These are phyloP conservation scores for Annulohypoxylon maeteangense DNA, from an alignment of 495 filamentous ascomycete genomes.

Conservation along the genomic window DNA sequence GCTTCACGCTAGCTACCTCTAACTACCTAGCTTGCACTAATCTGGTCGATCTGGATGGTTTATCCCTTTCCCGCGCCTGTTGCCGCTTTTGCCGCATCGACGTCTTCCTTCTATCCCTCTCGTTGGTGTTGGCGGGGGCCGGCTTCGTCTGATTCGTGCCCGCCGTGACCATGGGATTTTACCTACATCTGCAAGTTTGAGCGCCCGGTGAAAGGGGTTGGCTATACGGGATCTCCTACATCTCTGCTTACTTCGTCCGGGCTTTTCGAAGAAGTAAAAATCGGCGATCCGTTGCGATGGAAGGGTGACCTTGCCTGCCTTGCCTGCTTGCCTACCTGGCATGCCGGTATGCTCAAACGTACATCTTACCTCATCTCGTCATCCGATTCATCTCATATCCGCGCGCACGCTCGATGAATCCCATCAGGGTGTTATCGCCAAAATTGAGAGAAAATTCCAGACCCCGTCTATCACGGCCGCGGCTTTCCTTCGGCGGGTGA, in stretches of 20 bases:
- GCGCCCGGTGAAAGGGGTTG: slow-evolving; percentile 7
- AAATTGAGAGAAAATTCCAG: slow-evolving; percentile 9
- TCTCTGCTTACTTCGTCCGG: slow-evolving; percentile 12
- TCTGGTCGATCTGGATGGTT: slow-evolving; percentile 1
- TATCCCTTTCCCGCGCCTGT: slow-evolving; percentile 29
- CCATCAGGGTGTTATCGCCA: slow-evolving; percentile 6
- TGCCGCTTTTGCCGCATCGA: slow-evolving; percentile 40
- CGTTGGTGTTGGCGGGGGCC: slow-evolving; percentile 9
- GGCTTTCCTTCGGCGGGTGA: slow-evolving; percentile 26
- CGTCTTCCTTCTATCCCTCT: not conserved
- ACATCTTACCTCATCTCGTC: slow-evolving; percentile 16
- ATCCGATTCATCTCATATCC: slow-evolving; percentile 1
- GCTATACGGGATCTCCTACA: slow-evolving; percentile 3
- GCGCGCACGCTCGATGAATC: slow-evolving; percentile 8
- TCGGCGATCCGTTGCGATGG: slow-evolving; percentile 26
- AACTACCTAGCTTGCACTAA: not conserved
- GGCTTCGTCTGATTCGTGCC: slow-evolving; percentile 38
- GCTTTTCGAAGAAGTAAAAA: slow-evolving; percentile 24
- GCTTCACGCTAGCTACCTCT: slow-evolving; percentile 2
- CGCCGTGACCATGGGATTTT: slow-evolving; percentile 40
- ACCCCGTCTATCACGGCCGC: slow-evolving; percentile 22
- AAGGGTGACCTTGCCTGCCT: slow-evolving; percentile 14
- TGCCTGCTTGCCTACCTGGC: slow-evolving; percentile 1
- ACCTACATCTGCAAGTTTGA: slow-evolving; percentile 32
- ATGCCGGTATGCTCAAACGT: not conserved